Percentiles rank a stretch among this genome's conserved stretches.
Evolutionary conservation across 2,329 filamentous ascomycete species (phyloP).

Genomic region (Coccinonectria pachysandricola): DNA sequence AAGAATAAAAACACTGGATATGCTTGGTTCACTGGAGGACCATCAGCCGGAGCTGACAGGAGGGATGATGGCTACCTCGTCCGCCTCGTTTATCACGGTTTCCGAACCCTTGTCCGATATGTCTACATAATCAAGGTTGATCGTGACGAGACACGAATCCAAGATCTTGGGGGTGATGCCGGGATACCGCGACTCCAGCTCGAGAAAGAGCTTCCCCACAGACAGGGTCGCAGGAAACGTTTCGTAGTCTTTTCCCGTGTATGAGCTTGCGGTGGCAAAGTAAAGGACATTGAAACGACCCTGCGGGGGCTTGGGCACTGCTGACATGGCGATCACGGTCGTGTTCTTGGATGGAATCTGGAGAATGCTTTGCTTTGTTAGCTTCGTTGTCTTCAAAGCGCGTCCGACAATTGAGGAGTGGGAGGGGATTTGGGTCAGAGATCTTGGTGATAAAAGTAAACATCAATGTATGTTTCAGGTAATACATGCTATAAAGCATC

Average conservation of each 20-base stretch:
- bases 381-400: too few species aligned
- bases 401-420: too few species aligned
- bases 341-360: too few species aligned
- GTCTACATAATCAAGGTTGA: slow-evolving; percentile 77
- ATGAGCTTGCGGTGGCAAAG: slow-evolving; percentile 66
- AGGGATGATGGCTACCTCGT: slow-evolving; percentile 81
- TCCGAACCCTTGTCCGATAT: slow-evolving; percentile 38
- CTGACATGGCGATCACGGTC: slow-evolving; percentile 19
- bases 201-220: slow-evolving; percentile 51
- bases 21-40: slow-evolving; percentile 6
- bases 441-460: slow-evolving; percentile 60
- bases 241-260: slow-evolving; percentile 59
- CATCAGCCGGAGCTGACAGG: slow-evolving; percentile 73
- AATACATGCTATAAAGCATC: slow-evolving; percentile 50
- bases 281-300: slow-evolving; percentile 74
- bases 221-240: slow-evolving; percentile 54
- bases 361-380: slow-evolving; percentile 11
- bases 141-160: slow-evolving; percentile 62
- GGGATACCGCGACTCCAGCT: slow-evolving; percentile 57
- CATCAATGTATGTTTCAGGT: slow-evolving; percentile 48
- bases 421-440: slow-evolving; percentile 42
- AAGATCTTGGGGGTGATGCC: slow-evolving; percentile 62
- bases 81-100: slow-evolving; percentile 54
- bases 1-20: slow-evolving; percentile 5
- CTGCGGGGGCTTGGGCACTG: slow-evolving; percentile 36